Percentiles rank a stretch among this genome's conserved stretches.
phyloP scores from a whole-genome alignment of 352 stramenopile genomes.

The Elongisporangium undulatum region DNA sequence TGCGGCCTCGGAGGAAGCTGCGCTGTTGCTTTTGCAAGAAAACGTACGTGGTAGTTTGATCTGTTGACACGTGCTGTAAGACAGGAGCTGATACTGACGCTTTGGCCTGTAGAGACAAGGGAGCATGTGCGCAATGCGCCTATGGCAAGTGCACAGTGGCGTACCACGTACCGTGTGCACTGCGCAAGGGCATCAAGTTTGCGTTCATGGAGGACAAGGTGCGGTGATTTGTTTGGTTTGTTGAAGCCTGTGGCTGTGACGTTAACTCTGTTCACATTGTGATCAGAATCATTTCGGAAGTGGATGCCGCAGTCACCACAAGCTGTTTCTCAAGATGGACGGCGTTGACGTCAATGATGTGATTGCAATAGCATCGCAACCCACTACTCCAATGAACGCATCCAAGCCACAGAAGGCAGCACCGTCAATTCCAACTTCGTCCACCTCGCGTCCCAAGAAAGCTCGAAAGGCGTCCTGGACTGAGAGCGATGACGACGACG shows the following conservation, averaged over 20 bases:
- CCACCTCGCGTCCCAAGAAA: slow-evolving; percentile 6
- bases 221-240: background rate
- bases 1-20: slow-evolving; percentile 45
- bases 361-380: background rate
- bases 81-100: slow-evolving; percentile 4
- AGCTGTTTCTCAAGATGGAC: slow-evolving; percentile 40
- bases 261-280: background rate
- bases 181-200: slow-evolving; percentile 57
- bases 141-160: slow-evolving; percentile 66
- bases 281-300: slow-evolving; percentile 56
- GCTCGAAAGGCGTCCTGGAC: slow-evolving; percentile 21
- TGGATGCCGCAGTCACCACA: slow-evolving; percentile 53
- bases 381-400: background rate
- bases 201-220: slow-evolving; percentile 59
- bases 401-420: background rate
- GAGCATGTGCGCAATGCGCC: slow-evolving; percentile 65
- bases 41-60: slow-evolving; percentile 14
- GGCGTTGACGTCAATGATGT: slow-evolving; percentile 12
- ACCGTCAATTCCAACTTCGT: background rate
- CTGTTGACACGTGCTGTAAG: background rate
- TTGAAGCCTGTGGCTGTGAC: background rate
- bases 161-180: slow-evolving; percentile 67
- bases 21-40: slow-evolving; percentile 78
- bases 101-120: slow-evolving; percentile 38
- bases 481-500: slow-evolving; percentile 15